A percentile compares a stretch with the other conserved stretches of the same genome.
phyloP scores from a whole-genome alignment of 139 green algal genomes.

The Chlorella sp. region DNA sequence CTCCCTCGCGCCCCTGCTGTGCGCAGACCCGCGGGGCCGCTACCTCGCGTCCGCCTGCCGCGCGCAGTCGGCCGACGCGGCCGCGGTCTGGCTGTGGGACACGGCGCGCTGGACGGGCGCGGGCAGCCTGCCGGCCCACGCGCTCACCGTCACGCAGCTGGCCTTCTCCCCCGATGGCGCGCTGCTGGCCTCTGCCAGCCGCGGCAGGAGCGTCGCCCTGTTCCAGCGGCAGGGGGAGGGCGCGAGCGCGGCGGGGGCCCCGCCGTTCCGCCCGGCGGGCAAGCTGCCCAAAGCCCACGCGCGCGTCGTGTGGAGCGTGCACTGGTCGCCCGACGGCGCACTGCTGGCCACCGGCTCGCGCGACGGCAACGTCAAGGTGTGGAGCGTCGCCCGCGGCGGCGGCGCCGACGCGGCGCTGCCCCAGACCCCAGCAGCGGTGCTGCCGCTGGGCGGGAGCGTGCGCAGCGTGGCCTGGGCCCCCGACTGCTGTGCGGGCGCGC shows the following conservation, averaged over 20 bases:
- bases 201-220: slow-evolving; percentile 59
- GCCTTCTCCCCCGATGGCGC: slow-evolving; percentile 72
- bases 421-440: slow-evolving; percentile 6
- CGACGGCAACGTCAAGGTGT: slow-evolving; percentile 57
- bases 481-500: not conserved
- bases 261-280: slow-evolving; percentile 8
- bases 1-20: not conserved
- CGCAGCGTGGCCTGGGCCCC: slow-evolving; percentile 64
- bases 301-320: slow-evolving; percentile 77
- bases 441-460: slow-evolving; percentile 48
- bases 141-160: slow-evolving; percentile 92
- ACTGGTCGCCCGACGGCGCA: slow-evolving; percentile 65
- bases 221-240: slow-evolving; percentile 29
- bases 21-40: slow-evolving; percentile 51
- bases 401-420: slow-evolving; percentile 4
- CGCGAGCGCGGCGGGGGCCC: not conserved
- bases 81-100: slow-evolving; percentile 81
- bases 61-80: slow-evolving; percentile 53
- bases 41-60: slow-evolving; percentile 78
- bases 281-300: slow-evolving; percentile 69
- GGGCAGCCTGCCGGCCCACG: slow-evolving; percentile 69
- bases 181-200: slow-evolving; percentile 63
- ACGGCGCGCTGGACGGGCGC: slow-evolving; percentile 51
- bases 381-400: not conserved
- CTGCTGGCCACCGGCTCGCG: slow-evolving; percentile 75